A percentile compares a stretch with the other conserved stretches of the same genome.
Conservation (phyloP, 2,329 filamentous ascomycete genomes). For the Colletotrichum acutatum region DNA sequence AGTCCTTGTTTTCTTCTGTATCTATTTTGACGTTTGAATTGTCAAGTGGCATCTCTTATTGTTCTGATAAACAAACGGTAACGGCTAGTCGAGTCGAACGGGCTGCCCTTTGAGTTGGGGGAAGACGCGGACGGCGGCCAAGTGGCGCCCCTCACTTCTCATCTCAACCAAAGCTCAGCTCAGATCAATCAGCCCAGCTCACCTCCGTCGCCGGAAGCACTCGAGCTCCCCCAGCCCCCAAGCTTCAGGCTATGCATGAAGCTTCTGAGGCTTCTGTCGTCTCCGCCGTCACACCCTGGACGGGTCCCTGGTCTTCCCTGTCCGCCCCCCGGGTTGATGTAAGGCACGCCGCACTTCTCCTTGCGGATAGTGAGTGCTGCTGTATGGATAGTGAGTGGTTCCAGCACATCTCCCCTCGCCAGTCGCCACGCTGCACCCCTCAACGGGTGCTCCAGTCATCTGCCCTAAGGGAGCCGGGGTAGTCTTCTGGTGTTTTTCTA, state of each 20-base stretch:
- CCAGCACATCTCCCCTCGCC: neutral
- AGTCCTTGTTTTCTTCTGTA: neutral
- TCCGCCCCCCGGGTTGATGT: neutral
- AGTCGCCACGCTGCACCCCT: neutral
- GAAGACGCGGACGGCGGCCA: neutral
- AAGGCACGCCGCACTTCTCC: neutral
- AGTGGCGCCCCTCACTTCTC: neutral
- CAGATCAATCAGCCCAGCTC: neutral
- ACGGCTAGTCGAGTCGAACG: neutral
- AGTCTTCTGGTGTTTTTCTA: slow-evolving; percentile 24
- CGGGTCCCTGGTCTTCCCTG: slow-evolving; percentile 4
- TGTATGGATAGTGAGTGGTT: neutral
- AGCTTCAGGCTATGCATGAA: slow-evolving; percentile 27
- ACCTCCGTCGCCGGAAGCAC: neutral
- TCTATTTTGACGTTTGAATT: neutral
- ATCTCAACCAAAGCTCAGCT: neutral
- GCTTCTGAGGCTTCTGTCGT: slow-evolving; percentile 35
- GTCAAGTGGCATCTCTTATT: neutral
- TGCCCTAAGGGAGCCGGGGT: neutral
- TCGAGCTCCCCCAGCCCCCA: neutral
- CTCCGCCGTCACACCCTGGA: slow-evolving; percentile 23
- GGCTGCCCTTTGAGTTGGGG: neutral
- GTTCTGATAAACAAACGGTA: neutral
- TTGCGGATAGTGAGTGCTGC: no score
- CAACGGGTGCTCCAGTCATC: neutral